phyloP scores from a whole-genome alignment of 139 green algal species.

The Yamagishiella unicocca region DNA sequence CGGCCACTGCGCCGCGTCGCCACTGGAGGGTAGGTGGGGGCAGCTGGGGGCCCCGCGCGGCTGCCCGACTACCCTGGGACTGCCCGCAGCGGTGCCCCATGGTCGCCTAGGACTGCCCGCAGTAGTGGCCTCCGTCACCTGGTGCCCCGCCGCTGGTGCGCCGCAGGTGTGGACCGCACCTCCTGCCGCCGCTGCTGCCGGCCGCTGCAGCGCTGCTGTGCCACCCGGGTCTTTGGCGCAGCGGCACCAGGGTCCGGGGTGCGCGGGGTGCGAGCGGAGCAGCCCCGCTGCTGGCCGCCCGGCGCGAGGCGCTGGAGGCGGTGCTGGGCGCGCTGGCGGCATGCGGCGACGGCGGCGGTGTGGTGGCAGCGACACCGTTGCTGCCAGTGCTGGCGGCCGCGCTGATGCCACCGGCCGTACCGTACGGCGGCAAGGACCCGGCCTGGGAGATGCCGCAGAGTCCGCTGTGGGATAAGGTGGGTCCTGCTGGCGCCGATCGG shows the following conservation, averaged over 20 bases:
- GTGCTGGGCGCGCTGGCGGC: background rate
- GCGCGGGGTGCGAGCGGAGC: background rate
- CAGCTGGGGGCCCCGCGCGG: no score
- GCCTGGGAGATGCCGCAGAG: background rate
- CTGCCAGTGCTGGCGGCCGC: conserved; percentile 25
- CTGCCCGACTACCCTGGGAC: no score
- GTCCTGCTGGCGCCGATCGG: no score
- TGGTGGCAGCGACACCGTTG: background rate
- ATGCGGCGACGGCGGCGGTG: background rate
- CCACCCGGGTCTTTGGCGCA: conserved; percentile 5
- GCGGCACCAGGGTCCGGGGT: background rate
- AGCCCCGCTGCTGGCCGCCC: no score
- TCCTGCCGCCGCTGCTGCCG: conserved; percentile 2
- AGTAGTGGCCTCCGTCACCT: no score
- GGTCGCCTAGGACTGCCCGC: no score
- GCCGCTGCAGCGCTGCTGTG: background rate
- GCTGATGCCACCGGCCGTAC: background rate
- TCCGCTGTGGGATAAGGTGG: background rate
- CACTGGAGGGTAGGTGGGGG: background rate
- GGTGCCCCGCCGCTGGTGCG: background rate
- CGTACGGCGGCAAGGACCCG: conserved; percentile 18
- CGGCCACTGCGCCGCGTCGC: no score
- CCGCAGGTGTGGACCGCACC: no score
- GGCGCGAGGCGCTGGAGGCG: background rate
- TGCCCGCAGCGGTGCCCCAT: no score